A percentile compares a stretch with the other conserved stretches of the same genome.
phyloP scores from a whole-genome alignment of 805 yeast species.

The Saturnispora serradocipensis region DNA sequence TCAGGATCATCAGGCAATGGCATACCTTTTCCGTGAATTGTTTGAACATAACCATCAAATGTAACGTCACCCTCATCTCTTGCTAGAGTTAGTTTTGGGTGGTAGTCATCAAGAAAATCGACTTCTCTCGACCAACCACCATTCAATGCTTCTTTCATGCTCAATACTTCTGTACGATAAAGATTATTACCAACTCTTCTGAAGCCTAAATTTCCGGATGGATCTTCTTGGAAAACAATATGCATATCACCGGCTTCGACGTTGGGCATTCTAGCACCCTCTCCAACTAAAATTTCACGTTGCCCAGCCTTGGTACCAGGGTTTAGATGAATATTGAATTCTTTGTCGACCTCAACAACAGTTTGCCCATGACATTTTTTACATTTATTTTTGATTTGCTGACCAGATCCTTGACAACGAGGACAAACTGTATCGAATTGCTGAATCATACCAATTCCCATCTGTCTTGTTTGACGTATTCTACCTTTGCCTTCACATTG shows the following conservation, averaged over 20 bases:
- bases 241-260: constrained; percentile 72
- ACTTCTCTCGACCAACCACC: constrained; percentile 80
- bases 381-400: constrained; percentile 56
- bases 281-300: constrained; percentile 53
- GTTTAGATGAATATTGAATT: constrained; percentile 50
- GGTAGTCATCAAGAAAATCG: constrained; percentile 54
- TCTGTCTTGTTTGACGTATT: constrained; percentile 52
- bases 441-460: constrained; percentile 89
- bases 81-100: constrained; percentile 34
- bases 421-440: constrained; percentile 75
- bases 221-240: constrained; percentile 50
- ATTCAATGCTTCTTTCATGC: constrained; percentile 56
- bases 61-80: constrained; percentile 47
- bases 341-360: constrained; percentile 45
- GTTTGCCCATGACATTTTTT: constrained; percentile 62
- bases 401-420: constrained; percentile 71
- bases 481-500: constrained; percentile 74
- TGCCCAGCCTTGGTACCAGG: constrained; percentile 64
- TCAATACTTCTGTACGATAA: constrained; percentile 72
- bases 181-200: constrained; percentile 68
- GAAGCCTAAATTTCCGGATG: constrained; percentile 62
- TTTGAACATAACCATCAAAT: constrained; percentile 62
- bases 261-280: constrained; percentile 81
- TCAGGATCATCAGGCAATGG: constrained; percentile 47
- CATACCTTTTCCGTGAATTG: constrained; percentile 75